Conservation (phyloP, 2,329 filamentous ascomycete species). For the Calonectria montana region DNA sequence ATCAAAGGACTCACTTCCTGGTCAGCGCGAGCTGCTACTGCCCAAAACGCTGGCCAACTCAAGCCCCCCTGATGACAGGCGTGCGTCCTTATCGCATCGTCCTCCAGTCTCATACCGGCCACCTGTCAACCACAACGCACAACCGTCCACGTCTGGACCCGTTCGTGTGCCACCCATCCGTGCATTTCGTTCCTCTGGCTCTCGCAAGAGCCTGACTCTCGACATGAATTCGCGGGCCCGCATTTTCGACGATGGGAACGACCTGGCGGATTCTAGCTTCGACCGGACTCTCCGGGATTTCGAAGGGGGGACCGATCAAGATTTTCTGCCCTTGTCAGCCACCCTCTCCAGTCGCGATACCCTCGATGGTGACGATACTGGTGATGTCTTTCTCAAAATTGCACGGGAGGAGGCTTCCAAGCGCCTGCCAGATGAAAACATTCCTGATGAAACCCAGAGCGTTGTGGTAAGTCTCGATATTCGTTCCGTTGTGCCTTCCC, state of each 20-base stretch:
- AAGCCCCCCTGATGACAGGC: slow-evolving; percentile 61
- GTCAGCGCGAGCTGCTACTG: slow-evolving; percentile 60
- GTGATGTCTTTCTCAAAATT: slow-evolving; percentile 70
- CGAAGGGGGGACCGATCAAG: slow-evolving; percentile 54
- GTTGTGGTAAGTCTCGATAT: slow-evolving; percentile 57
- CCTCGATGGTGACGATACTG: slow-evolving; percentile 62
- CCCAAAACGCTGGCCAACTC: slow-evolving; percentile 55
- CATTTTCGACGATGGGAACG: slow-evolving; percentile 57
- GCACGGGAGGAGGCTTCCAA: slow-evolving; percentile 63
- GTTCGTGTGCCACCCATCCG: slow-evolving; percentile 66
- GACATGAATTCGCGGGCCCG: slow-evolving; percentile 63
- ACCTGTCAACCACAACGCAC: slow-evolving; percentile 47
- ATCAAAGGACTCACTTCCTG: slow-evolving; percentile 42
- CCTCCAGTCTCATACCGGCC: slow-evolving; percentile 64
- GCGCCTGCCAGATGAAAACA: slow-evolving; percentile 50
- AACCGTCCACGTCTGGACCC: slow-evolving; percentile 47
- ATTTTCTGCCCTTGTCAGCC: slow-evolving; percentile 52
- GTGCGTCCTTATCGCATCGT: slow-evolving; percentile 51
- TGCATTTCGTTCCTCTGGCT: slow-evolving; percentile 66
- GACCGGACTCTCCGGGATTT: slow-evolving; percentile 64
- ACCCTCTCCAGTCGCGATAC: slow-evolving; percentile 52
- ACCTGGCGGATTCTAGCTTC: slow-evolving; percentile 56
- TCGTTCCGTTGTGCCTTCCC: neutral
- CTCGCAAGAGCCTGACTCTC: slow-evolving; percentile 64
- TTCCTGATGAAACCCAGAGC: slow-evolving; percentile 49